Evolutionary conservation across 2,329 filamentous ascomycete genomes (phyloP), one percentile per base, ranked within the genome.

Genomic region (Fusarium verrucosum): DNA sequence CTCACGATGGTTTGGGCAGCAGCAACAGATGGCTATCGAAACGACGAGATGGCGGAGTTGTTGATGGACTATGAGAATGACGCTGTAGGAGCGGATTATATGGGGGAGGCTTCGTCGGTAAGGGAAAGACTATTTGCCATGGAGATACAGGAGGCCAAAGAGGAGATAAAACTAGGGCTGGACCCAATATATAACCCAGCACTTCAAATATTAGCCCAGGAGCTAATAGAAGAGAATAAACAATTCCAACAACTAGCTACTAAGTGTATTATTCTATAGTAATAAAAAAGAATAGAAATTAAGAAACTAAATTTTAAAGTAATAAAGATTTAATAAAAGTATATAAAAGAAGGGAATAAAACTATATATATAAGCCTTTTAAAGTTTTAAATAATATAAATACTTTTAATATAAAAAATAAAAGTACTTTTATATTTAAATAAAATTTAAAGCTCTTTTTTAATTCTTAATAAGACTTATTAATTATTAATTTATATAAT

Each of bases 1-100:
- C 56, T 71, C 1, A 63, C 61, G 1, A 52, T 61, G 28, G 46
- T 71, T 0, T 71, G 65, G 51, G 66, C 62, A 4, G 58, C 66
- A 1, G 50, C 30, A 2, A 22, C 40, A 0, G 68, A 71, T 22
- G 47, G 32, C 0, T 57, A 68, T 5, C 41, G 54, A 2, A 51
- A 42, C 1, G 42, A 40, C 2, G 54, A 70, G n/a, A 23, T 71
- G n/a, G 35, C 47, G 8, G 33, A 32, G 3, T 26, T 70, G 13
- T 4, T 71, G 1, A 4, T 53, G 11, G 66, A 70, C 11, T 71
- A 62, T n/a, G 46, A 71, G 6, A 52, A 44, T 0, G 69, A 71
- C 11, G 40, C 60, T 1, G 36, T 62, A 1, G 69, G 68, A 0
- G 55, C 55, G 0, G 55, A 66, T 7, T 71, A 62, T n/a, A 7